Evolutionary conservation across 176 grass and related monocot species (phyloP), one percentile per base, ranked within the genome.

Genomic region (Aegilops longissima): DNA sequence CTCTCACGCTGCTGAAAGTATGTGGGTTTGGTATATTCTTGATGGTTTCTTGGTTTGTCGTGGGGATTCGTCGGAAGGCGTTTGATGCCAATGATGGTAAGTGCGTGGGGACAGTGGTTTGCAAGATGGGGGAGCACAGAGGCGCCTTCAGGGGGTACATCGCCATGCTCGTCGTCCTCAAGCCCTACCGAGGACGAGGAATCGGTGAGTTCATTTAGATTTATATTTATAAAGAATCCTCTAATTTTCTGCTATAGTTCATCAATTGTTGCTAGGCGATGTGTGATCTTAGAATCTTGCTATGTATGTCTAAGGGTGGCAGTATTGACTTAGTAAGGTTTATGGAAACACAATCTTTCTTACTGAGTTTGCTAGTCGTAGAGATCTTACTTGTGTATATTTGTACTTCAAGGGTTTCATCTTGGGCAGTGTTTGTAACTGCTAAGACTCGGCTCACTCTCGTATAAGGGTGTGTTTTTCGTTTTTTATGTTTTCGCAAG

Each of bases 101-200:
- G 76, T 98, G 92, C 87, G 96, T 98, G 44, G 96, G 96, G 20
- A 98, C 96, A 51, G 96, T 98, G 61, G 93, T 98, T 31, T 98
- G 93, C 90, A 98, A 98, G 84, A 94, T 95, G 90, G 96, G 93
- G 56, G 96, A 96, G 68, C 96, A 98, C 45, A 78, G 93, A 79
- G 91, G 86, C 25, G 33, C 90, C 27, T 94, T 91, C 65, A 85
- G 93, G 83, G 96, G 96, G 2, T 96, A 98, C 84, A 98, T 98
- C 58, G 96, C 93, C 40, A 98, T 98, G 96, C 90, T 98, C 17
- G 93, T 96, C 71, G 96, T 98, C 74, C 88, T 94, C 78, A 95
- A 94, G 86, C 88, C 96, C 20, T 98, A 98, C 78, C 85, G 96
- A 58, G 93, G 96, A 36, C 93, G 87, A 83, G 96, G 96, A 78